Evolutionary conservation across 2,329 filamentous ascomycete species (phyloP).

Genomic region (Aspergillus chevalieri): DNA sequence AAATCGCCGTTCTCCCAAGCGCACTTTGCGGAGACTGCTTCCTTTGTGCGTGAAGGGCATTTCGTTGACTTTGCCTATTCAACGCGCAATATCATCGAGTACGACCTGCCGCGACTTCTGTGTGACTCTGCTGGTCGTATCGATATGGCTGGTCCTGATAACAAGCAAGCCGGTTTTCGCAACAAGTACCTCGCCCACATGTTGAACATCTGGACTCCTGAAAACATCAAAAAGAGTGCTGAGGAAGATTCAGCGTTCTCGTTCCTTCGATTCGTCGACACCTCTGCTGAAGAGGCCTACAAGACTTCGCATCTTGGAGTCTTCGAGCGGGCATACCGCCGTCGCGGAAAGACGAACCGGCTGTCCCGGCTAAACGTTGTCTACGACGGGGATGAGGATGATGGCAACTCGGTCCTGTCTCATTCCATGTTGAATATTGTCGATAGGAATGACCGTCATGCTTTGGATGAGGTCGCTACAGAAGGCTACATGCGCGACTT

Average conservation of each 20-base stretch:
- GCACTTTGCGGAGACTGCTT: slow-evolving; percentile 91
- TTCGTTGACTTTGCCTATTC: slow-evolving; percentile 80
- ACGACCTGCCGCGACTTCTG: slow-evolving; percentile 72
- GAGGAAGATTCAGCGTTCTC: slow-evolving; percentile 66
- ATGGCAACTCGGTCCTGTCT: slow-evolving; percentile 58
- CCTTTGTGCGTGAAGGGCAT: slow-evolving; percentile 82
- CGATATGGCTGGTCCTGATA: slow-evolving; percentile 65
- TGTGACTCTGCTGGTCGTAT: slow-evolving; percentile 75
- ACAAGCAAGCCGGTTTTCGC: slow-evolving; percentile 70
- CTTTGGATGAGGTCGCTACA: slow-evolving; percentile 62
- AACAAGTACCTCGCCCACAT: slow-evolving; percentile 70
- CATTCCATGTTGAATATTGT: slow-evolving; percentile 79
- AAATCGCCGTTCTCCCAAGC: slow-evolving; percentile 75
- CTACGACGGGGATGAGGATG: slow-evolving; percentile 60
- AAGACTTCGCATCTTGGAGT: slow-evolving; percentile 62
- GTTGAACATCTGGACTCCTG: slow-evolving; percentile 85
- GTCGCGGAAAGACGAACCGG: slow-evolving; percentile 48
- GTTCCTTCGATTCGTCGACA: slow-evolving; percentile 81
- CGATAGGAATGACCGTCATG: slow-evolving; percentile 59
- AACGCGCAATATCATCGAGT: slow-evolving; percentile 78
- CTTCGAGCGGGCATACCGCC: slow-evolving; percentile 65
- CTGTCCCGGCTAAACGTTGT: slow-evolving; percentile 61
- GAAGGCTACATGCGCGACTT: slow-evolving; percentile 69
- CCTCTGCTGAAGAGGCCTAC: slow-evolving; percentile 66
- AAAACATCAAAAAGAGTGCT: slow-evolving; percentile 64